These are phyloP conservation scores for Saprolegnia parasitica DNA, from an alignment of 352 stramenopile genomes.

Conservation along the genomic window DNA sequence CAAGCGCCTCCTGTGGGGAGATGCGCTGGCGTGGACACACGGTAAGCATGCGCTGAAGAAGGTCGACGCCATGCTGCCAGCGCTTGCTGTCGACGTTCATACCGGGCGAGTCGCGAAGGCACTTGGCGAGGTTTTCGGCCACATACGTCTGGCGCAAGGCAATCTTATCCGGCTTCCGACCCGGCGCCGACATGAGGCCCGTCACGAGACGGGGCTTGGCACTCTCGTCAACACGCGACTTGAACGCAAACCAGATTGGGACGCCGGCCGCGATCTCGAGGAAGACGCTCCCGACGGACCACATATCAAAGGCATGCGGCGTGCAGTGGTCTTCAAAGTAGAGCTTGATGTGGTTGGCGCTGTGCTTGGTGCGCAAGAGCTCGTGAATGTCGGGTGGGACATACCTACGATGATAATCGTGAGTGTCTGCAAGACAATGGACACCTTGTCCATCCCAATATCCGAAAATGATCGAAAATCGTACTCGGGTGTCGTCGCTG, in stretches of 20 bases:
- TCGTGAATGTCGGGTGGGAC: slow-evolving; percentile 24
- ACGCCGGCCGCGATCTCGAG: slow-evolving; percentile 21
- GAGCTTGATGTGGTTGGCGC: slow-evolving; percentile 13
- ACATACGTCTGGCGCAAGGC: slow-evolving; percentile 16
- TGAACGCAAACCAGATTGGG: slow-evolving; percentile 27
- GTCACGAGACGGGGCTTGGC: slow-evolving; percentile 1
- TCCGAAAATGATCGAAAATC: too few relatives aligned
- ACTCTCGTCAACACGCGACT: slow-evolving; percentile 5
- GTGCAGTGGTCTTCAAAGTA: slow-evolving; percentile 17
- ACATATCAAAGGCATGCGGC: slow-evolving; percentile 27
- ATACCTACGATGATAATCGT: background rate
- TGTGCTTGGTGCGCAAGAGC: slow-evolving; percentile 19
- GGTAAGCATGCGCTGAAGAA: slow-evolving; percentile 21
- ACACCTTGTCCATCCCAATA: too few relatives aligned
- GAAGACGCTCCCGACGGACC: slow-evolving; percentile 26
- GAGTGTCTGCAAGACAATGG: background rate
- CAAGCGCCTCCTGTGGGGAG: slow-evolving; percentile 7
- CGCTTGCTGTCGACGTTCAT: slow-evolving; percentile 24
- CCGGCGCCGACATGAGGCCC: slow-evolving; percentile 1
- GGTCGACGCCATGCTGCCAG: slow-evolving; percentile 14
- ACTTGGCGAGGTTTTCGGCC: slow-evolving; percentile 11
- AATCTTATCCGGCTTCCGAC: slow-evolving; percentile 24
- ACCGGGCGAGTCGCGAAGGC: slow-evolving; percentile 12
- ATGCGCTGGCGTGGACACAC: slow-evolving; percentile 21
- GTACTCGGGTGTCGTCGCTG: slow-evolving; percentile 18